Evolutionary conservation across 257 asterid species (phyloP).

Genomic region (Ehretia macrophylla): DNA sequence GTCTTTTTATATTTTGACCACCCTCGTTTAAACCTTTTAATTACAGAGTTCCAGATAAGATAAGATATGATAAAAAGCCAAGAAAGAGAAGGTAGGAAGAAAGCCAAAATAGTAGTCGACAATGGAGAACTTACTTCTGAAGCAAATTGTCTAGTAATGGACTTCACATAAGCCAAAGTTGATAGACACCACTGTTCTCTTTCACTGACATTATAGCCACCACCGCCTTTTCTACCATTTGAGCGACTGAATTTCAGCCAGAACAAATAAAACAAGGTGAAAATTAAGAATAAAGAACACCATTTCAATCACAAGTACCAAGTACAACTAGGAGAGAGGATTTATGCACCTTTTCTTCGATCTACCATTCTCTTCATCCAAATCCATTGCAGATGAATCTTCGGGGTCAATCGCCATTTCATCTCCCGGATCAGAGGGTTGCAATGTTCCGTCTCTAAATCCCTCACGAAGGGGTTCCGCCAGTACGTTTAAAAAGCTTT

Average conservation of each 20-base stretch:
- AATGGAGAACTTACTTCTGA: slow-evolving; percentile 62
- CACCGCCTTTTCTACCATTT: slow-evolving; percentile 43
- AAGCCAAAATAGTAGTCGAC: neutral
- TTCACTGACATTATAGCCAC: slow-evolving; percentile 66
- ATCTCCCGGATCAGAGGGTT: slow-evolving; percentile 44
- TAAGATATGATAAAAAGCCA: no score
- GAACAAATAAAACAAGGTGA: slow-evolving; percentile 10
- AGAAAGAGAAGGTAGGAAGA: neutral
- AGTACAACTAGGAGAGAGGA: slow-evolving; percentile 6
- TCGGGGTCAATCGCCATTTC: slow-evolving; percentile 84
- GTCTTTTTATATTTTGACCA: no score
- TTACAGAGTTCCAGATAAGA: neutral
- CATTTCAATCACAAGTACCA: slow-evolving; percentile 2
- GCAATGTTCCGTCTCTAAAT: slow-evolving; percentile 48
- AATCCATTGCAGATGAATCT: slow-evolving; percentile 57
- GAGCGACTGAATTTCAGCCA: slow-evolving; percentile 35
- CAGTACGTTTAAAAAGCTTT: slow-evolving; percentile 64
- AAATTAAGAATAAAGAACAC: neutral
- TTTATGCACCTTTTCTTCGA: slow-evolving; percentile 54
- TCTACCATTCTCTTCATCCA: slow-evolving; percentile 58
- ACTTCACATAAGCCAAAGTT: slow-evolving; percentile 88
- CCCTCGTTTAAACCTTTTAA: no score
- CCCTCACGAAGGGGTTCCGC: slow-evolving; percentile 70
- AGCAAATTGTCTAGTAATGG: slow-evolving; percentile 88
- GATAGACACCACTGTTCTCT: slow-evolving; percentile 94